Conservation (phyloP, 148 eudicot genomes). For the Suaeda aralocaspica region DNA sequence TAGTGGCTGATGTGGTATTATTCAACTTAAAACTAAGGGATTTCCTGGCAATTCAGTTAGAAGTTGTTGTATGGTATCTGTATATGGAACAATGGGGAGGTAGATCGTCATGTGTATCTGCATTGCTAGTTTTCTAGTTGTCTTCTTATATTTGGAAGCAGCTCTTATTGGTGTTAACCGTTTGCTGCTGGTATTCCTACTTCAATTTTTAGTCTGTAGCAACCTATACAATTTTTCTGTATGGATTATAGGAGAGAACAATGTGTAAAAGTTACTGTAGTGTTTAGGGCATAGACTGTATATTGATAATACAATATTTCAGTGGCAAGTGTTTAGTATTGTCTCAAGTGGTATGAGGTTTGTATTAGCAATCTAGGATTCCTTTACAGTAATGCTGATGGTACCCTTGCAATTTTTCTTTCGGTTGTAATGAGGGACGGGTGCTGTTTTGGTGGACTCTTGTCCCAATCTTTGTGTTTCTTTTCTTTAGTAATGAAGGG, state of each 20-base stretch:
- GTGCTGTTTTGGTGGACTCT: neutral
- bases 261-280: too few species aligned
- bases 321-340: too few species aligned
- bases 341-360: neutral
- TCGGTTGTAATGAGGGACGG: neutral
- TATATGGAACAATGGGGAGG: neutral
- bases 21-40: neutral
- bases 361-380: neutral
- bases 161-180: neutral
- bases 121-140: neutral
- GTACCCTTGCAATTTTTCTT: neutral
- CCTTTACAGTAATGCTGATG: neutral
- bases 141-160: neutral
- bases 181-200: neutral
- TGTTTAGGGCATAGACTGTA: too few species aligned
- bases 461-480: neutral
- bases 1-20: neutral
- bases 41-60: neutral
- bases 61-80: neutral
- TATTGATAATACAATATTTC: too few species aligned
- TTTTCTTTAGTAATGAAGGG: neutral
- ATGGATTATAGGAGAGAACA: too few species aligned
- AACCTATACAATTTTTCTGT: neutral
- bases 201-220: neutral
- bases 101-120: neutral